Evolutionary conservation across 2,329 filamentous ascomycete genomes (phyloP).

Genomic region (Fusarium dimerum): DNA sequence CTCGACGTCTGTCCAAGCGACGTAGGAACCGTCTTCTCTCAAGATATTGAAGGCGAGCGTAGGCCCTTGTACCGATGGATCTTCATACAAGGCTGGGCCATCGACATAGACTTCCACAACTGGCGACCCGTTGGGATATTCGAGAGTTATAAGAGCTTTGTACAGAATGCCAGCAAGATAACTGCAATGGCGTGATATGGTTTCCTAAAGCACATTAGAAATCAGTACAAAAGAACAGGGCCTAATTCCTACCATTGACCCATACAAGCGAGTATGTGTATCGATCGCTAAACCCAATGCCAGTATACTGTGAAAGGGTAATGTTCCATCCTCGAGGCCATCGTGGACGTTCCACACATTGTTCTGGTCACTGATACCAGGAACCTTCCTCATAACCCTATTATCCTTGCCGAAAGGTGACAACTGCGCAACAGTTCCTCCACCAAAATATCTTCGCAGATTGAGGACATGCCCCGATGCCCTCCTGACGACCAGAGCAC

Average conservation of each 20-base stretch:
- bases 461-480: conserved; percentile 56
- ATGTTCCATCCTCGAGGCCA: conserved; percentile 66
- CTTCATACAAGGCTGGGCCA: conserved; percentile 44
- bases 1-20: conserved; percentile 62
- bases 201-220: conserved; percentile 28
- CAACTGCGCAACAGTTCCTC: conserved; percentile 65
- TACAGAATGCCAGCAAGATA: conserved; percentile 53
- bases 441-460: conserved; percentile 64
- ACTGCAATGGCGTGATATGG: conserved; percentile 58
- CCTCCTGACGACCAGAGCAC: conserved; percentile 58
- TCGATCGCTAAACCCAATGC: conserved; percentile 61
- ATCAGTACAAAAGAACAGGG: too few species aligned
- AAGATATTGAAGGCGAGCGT: conserved; percentile 66
- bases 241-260: conserved; percentile 45
- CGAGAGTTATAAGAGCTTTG: conserved; percentile 46
- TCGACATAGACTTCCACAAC: conserved; percentile 59
- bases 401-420: conserved; percentile 24
- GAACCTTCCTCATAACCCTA: conserved; percentile 38
- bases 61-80: conserved; percentile 56
- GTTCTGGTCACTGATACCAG: conserved; percentile 38
- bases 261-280: conserved; percentile 56
- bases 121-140: conserved; percentile 53
- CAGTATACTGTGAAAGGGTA: conserved; percentile 66
- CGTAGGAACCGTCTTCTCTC: conserved; percentile 50
- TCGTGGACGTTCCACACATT: conserved; percentile 53